Base-by-base conservation (phyloP, 2,329 filamentous ascomycete species). In the Clarireedia sp. region DNA sequence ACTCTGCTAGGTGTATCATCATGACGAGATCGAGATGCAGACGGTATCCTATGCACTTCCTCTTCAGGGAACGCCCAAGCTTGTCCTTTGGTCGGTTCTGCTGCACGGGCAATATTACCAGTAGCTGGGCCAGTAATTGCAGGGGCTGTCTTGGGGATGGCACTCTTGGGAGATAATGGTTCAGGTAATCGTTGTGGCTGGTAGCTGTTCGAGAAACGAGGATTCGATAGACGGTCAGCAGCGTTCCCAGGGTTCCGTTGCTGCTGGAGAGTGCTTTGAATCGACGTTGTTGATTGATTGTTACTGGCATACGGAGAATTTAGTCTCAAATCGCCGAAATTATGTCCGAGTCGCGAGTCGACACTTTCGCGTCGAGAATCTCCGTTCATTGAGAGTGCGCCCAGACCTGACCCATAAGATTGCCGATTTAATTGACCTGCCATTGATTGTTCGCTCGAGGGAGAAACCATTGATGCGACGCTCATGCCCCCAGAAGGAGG, bases 61-160 rank as follows among this genome's bases (percentile, higher is more conserved):
- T 86, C 82, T 66, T 89, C 87, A 1, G 88, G 87, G 40, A 91
- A 91, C 62, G 88, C 88, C 87, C 88, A 92, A 4, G 88, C 85
- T 68, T 87, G 87, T 67, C 88, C 88, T 69, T 90, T 90, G 10
- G 86, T 91, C 5, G 88, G 87, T 68, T 89, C 86, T 29, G 86
- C 84, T 40, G 88, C 88, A 62, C 75, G 84, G 66, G 81, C 86
- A 73, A 78, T 88, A 66, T 74, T 81, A 71, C 77, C 80, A 52
- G 74, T 83, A 61, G 76, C 85, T 60, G 75, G 86, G 62, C 87
- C 86, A 24, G 85, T 89, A 64, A 92, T 92, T 8, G 86, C 82
- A 5, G 88, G 88, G 3, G 88, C 88, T 2, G 83, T 85, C 61
- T 85, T 79, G 51, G 80, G 74, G 5, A 50, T 53, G 8, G 76